Percentiles rank a stretch among this genome's conserved stretches.
phyloP scores from a whole-genome alignment of 495 filamentous ascomycete species.

The Rusavskia elegans region DNA sequence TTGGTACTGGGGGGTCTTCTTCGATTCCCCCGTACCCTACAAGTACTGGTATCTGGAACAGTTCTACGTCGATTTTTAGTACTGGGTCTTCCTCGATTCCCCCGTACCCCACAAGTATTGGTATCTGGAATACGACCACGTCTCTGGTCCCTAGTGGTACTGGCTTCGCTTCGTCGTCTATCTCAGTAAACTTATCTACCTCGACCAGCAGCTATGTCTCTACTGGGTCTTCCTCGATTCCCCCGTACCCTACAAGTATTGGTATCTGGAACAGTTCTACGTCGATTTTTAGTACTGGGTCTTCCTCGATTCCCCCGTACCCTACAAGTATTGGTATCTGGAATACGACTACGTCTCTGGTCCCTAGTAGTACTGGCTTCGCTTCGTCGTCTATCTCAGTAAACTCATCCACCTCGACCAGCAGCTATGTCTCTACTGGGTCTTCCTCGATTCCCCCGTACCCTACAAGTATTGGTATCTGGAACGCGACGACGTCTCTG shows the following conservation, averaged over 20 bases:
- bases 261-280: background rate
- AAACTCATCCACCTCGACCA: constrained; percentile 28
- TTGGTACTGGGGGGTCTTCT: background rate
- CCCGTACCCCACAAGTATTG: background rate
- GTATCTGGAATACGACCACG: background rate
- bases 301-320: background rate
- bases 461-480: background rate
- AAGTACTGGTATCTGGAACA: background rate
- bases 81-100: background rate
- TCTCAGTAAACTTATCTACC: constrained; percentile 33
- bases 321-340: background rate
- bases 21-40: background rate
- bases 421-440: background rate
- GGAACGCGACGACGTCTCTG: background rate
- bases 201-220: constrained; percentile 5
- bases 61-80: background rate
- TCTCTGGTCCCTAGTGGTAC: constrained; percentile 30
- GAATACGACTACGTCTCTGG: background rate
- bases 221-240: background rate
- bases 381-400: constrained; percentile 26
- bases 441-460: background rate
- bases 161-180: constrained; percentile 36
- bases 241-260: background rate
- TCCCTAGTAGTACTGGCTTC: constrained; percentile 45
- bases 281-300: background rate